Conservation (phyloP, 2,329 filamentous ascomycete species). For the Penicillium olsonii region DNA sequence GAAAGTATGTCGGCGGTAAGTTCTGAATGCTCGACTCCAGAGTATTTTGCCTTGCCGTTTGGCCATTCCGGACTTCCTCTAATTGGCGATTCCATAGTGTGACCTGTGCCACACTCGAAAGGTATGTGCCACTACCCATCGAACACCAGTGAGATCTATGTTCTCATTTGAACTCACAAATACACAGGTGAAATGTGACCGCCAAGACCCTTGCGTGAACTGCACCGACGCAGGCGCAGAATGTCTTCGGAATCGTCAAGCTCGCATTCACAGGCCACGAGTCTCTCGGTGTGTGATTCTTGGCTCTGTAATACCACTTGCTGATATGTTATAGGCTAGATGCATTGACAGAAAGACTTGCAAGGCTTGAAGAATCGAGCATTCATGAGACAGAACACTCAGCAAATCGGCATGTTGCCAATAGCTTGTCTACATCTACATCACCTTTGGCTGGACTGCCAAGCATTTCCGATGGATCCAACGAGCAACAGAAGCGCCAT, state of each 20-base stretch:
- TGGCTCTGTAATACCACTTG: neutral
- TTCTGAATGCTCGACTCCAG: neutral
- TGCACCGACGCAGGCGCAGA: conserved; percentile 44
- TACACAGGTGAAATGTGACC: conserved; percentile 47
- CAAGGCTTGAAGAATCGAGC: conserved; percentile 21
- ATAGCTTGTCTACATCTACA: conserved; percentile 2
- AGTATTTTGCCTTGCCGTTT: neutral
- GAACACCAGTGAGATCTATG: too few species aligned
- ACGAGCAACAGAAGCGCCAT: conserved; percentile 9
- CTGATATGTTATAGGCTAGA: conserved; percentile 17
- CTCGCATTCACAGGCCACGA: conserved; percentile 22
- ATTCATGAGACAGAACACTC: conserved; percentile 7
- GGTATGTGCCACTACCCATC: conserved; percentile 1
- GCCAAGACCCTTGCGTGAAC: conserved; percentile 47
- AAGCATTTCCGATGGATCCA: neutral
- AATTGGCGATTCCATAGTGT: conserved; percentile 26
- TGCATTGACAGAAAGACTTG: conserved; percentile 18
- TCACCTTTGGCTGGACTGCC: conserved; percentile 11
- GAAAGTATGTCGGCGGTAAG: conserved; percentile 17
- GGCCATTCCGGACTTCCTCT: neutral
- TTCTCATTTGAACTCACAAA: neutral
- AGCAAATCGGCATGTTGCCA: conserved; percentile 6
- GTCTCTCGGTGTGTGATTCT: conserved; percentile 18
- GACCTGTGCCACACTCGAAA: conserved; percentile 42
- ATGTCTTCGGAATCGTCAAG: conserved; percentile 32